phyloP scores from a whole-genome alignment of 495 filamentous ascomycete genomes.

The Lentithecium fluviatile region DNA sequence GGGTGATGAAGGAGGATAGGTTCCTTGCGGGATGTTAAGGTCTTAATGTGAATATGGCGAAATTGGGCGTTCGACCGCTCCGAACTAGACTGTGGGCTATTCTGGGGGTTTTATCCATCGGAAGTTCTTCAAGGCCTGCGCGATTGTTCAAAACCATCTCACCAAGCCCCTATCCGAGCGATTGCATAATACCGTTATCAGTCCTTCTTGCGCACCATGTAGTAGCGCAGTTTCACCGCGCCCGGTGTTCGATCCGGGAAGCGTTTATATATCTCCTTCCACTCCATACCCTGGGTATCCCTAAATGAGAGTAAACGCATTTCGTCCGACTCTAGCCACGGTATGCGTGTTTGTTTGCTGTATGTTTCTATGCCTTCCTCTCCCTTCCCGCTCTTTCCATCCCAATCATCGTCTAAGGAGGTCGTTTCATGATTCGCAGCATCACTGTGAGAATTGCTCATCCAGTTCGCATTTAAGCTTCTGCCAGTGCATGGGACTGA shows the following conservation, averaged over 20 bases:
- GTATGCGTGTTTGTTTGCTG: constrained; percentile 7
- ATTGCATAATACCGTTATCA: too few relatives aligned
- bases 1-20: too few relatives aligned
- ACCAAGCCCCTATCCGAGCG: too few relatives aligned
- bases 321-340: constrained; percentile 14
- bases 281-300: constrained; percentile 10
- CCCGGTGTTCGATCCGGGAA: constrained; percentile 4
- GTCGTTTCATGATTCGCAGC: background rate
- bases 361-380: constrained; percentile 8
- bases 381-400: background rate
- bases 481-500: background rate
- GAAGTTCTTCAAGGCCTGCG: too few relatives aligned
- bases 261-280: background rate
- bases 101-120: too few relatives aligned
- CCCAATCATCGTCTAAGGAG: background rate
- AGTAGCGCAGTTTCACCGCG: too few relatives aligned
- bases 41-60: too few relatives aligned
- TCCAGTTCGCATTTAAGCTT: constrained; percentile 9
- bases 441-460: constrained; percentile 6
- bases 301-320: constrained; percentile 15
- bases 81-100: too few relatives aligned
- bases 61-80: too few relatives aligned
- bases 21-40: too few relatives aligned
- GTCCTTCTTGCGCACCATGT: too few relatives aligned
- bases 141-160: too few relatives aligned